phyloP scores from a whole-genome alignment of 148 eudicot species.

The Silene uniflora region DNA sequence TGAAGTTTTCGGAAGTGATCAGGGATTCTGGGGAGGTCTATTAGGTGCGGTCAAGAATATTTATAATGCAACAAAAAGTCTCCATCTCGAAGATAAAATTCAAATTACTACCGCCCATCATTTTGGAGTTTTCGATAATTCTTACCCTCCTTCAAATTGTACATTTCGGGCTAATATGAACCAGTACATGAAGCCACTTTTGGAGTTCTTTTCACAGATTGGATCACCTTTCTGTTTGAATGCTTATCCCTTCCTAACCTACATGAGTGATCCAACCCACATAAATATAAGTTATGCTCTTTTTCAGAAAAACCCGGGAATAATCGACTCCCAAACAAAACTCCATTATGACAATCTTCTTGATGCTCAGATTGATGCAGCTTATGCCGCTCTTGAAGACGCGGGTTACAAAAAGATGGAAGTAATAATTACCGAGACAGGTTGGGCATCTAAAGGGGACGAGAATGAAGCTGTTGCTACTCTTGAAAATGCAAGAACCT shows the following conservation, averaged over 20 bases:
- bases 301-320: constrained; percentile 47
- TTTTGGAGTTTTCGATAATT: constrained; percentile 53
- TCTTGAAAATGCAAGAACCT: constrained; percentile 59
- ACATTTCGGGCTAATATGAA: constrained; percentile 38
- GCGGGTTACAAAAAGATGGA: constrained; percentile 69
- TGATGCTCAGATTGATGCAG: constrained; percentile 83
- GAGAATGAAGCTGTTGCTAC: constrained; percentile 70
- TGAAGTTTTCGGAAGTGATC: constrained; percentile 58
- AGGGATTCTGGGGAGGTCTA: constrained; percentile 37
- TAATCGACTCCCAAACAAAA: constrained; percentile 47
- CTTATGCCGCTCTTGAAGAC: constrained; percentile 79
- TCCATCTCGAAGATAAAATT: constrained; percentile 36
- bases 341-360: constrained; percentile 85
- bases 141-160: constrained; percentile 76
- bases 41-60: constrained; percentile 59
- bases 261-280: constrained; percentile 52
- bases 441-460: constrained; percentile 86
- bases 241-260: constrained; percentile 71
- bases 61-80: constrained; percentile 53
- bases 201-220: constrained; percentile 46
- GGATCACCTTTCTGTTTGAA: constrained; percentile 75
- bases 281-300: constrained; percentile 75
- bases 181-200: constrained; percentile 55
- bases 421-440: constrained; percentile 77
- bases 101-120: constrained; percentile 64